phyloP scores from a whole-genome alignment of 805 yeast species.

The Cyberlindnera euphorbiae region DNA sequence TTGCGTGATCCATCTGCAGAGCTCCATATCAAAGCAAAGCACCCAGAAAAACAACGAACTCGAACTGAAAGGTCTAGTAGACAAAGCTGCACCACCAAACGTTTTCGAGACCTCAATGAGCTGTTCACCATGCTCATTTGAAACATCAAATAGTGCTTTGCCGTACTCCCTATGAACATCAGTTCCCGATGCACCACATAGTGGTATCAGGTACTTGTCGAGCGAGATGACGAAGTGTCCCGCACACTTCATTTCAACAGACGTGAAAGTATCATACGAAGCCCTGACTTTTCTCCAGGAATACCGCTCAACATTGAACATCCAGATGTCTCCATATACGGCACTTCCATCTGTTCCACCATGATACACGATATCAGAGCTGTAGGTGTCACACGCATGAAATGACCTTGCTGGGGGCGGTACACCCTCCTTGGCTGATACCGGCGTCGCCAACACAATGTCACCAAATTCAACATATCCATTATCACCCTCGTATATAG shows the following conservation, averaged over 20 bases:
- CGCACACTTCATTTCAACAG: conserved; percentile 15
- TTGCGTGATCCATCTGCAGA: conserved; percentile 4
- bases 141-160: neutral
- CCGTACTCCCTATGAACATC: no score
- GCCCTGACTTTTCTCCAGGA: conserved; percentile 33
- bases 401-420: conserved; percentile 31
- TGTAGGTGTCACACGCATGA: conserved; percentile 27
- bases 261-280: conserved; percentile 21
- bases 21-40: conserved; percentile 3
- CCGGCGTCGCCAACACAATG: conserved; percentile 30
- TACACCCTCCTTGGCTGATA: conserved; percentile 14
- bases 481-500: conserved; percentile 32
- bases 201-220: conserved; percentile 18
- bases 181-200: conserved; percentile 1
- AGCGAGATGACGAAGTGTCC: conserved; percentile 13
- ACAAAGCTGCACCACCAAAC: no score
- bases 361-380: conserved; percentile 21
- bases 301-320: conserved; percentile 40
- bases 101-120: no score
- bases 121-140: conserved; percentile 1
- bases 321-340: conserved; percentile 47
- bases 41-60: no score
- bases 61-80: no score
- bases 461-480: conserved; percentile 34
- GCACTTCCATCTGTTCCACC: conserved; percentile 33